Conservation (phyloP, 2,329 filamentous ascomycete species). For the Botryotinia narcissicola region DNA sequence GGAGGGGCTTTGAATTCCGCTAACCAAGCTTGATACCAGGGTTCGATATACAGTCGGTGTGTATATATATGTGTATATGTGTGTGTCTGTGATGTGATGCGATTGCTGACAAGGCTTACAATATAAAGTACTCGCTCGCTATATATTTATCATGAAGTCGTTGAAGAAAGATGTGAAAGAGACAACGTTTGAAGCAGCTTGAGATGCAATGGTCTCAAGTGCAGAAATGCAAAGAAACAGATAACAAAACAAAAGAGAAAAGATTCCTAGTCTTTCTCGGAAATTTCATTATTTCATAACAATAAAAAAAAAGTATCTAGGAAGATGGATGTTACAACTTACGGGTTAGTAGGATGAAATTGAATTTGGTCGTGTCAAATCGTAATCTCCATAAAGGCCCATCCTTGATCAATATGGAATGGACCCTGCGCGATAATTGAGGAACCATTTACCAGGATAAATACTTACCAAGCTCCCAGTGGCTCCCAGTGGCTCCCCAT, state of each 20-base stretch:
- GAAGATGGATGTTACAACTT: slow-evolving; percentile 14
- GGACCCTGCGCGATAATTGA: slow-evolving; percentile 5
- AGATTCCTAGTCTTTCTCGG: background rate
- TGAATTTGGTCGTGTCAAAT: slow-evolving; percentile 7
- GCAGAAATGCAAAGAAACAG: background rate
- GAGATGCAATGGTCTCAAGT: background rate
- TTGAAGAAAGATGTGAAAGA: background rate
- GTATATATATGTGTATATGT: background rate
- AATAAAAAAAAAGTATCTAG: slow-evolving; percentile 8
- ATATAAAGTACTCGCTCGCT: background rate
- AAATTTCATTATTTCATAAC: slow-evolving; percentile 14
- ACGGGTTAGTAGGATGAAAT: slow-evolving; percentile 14
- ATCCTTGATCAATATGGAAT: slow-evolving; percentile 10
- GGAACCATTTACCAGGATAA: background rate
- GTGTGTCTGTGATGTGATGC: no score
- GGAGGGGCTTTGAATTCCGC: slow-evolving; percentile 3
- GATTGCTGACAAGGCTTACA: background rate
- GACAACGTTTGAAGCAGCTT: background rate
- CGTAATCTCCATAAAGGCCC: slow-evolving; percentile 6
- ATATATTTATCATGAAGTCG: slow-evolving; percentile 4
- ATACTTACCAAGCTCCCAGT: background rate
- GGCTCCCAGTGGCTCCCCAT: background rate
- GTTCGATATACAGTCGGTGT: background rate
- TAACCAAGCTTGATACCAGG: background rate
- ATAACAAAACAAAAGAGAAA: slow-evolving; percentile 6